Base-by-base conservation (phyloP, 2,329 filamentous ascomycete genomes). In the Colletotrichum destructivum region DNA sequence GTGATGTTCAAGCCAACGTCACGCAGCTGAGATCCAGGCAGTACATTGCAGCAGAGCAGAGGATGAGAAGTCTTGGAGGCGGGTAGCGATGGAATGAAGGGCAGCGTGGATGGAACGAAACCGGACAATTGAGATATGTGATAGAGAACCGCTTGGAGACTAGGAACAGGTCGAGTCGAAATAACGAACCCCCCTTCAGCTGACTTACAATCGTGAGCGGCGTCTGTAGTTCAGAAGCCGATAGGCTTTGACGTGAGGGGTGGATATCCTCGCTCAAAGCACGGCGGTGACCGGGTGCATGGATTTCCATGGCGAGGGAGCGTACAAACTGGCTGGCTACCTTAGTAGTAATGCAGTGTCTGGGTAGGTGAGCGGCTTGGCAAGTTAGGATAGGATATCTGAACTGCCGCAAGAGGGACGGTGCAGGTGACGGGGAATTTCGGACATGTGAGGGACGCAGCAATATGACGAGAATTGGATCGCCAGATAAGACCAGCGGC, bases 131-230 rank as follows among this genome's bases (percentile, higher is more conserved):
- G 55, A 57, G 13, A 13, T 38, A 40, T 15, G 15, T 40, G 35
- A 42, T 56, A 13, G 35, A 56, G 13, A n/a, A 9, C 54, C 6
- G 18, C 54, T 40, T 23, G 8, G 12, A 31, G 16, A 38, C 52
- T 38, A 18, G 55, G 42, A 46, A 42, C 6, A 47, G 42, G 46
- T 47, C 23, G 18, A 1, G 3, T 60, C 18, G 42, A 13, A 44
- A n/a, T 16, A 46, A 18, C 11, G 18, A 63, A 46, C 18, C 8
- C 35, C 2, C 12, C 4, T 31, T 31, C 11, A 16, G 21, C 26
- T 31, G 40, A 63, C 61, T 55, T 54, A 63, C 61, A 55, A 40
- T 44, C 31, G 49, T 54, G 23, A 49, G 38, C 40, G 13, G 21
- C 13, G 23, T 46, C 23, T 63, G 49, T 35, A 55, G 23, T 35